These are phyloP conservation scores for Reutealis trisperma DNA, from an alignment of 345 rosid species.

Conservation along the genomic window DNA sequence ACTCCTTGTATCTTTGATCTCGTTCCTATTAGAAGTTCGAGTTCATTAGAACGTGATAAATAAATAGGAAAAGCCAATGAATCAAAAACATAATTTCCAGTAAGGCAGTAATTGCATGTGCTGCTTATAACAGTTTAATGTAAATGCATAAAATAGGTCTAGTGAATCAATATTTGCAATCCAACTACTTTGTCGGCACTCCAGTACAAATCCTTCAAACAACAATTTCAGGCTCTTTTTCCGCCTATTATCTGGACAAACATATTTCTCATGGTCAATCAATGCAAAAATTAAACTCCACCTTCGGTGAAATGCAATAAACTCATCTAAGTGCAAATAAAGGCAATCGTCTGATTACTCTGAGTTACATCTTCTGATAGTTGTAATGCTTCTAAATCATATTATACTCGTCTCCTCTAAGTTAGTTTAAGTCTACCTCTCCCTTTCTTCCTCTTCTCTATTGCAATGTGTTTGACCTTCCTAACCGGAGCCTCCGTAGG, in stretches of 20 bases:
- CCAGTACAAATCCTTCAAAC: neutral
- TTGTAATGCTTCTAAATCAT: too few relatives aligned
- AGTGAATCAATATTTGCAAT: neutral
- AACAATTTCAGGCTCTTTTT: neutral
- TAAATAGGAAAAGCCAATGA: neutral
- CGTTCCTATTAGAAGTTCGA: conserved; percentile 52
- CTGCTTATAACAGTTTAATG: neutral
- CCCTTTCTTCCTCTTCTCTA: too few relatives aligned
- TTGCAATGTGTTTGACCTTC: too few relatives aligned
- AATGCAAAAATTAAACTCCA: neutral
- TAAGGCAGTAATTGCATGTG: neutral
- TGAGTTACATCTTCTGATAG: too few relatives aligned
- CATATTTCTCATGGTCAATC: neutral
- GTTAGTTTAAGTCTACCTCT: too few relatives aligned
- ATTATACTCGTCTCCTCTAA: too few relatives aligned
- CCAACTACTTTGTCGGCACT: neutral
- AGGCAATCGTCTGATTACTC: too few relatives aligned
- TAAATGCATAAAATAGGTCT: neutral
- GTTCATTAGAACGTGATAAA: conserved; percentile 14
- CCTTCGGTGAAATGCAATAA: too few relatives aligned
- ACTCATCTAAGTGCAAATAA: neutral
- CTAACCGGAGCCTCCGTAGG: too few relatives aligned
- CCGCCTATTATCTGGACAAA: neutral
- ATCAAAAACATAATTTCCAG: neutral
- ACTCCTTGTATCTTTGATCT: conserved; percentile 94